Evolutionary conservation across 2,329 filamentous ascomycete species (phyloP).

Genomic region (Tolypocladium nubicola): DNA sequence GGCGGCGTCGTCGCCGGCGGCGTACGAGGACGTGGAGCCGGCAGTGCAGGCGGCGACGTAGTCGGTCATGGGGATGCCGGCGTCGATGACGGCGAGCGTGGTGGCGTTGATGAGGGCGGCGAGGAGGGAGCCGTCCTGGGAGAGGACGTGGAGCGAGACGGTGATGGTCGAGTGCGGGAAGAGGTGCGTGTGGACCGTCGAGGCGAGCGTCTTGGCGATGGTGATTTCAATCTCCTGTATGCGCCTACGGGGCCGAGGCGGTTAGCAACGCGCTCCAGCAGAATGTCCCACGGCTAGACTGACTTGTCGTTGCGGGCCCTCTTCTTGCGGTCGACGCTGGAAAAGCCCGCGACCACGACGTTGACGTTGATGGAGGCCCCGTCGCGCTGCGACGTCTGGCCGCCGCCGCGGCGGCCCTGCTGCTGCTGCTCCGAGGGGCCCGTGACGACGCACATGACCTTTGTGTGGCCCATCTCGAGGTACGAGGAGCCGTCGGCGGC

Average conservation of each 20-base stretch:
- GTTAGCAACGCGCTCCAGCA: neutral
- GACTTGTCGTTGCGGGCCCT: slow-evolving; percentile 69
- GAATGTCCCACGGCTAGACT: slow-evolving; percentile 12
- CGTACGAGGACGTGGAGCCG: slow-evolving; percentile 61
- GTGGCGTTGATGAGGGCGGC: slow-evolving; percentile 85
- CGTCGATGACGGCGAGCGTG: slow-evolving; percentile 85
- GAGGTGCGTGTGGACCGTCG: slow-evolving; percentile 72
- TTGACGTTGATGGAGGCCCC: slow-evolving; percentile 61
- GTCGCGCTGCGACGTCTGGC: slow-evolving; percentile 33
- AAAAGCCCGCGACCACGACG: slow-evolving; percentile 80
- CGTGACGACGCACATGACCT: slow-evolving; percentile 85
- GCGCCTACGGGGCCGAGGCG: slow-evolving; percentile 41
- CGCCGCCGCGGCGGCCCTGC: slow-evolving; percentile 23
- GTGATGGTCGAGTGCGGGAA: slow-evolving; percentile 82
- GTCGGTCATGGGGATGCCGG: slow-evolving; percentile 89
- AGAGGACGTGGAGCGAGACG: slow-evolving; percentile 77
- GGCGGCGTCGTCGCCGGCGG: slow-evolving; percentile 53
- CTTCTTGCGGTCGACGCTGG: slow-evolving; percentile 74
- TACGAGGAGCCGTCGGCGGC: slow-evolving; percentile 89
- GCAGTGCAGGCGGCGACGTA: slow-evolving; percentile 84
- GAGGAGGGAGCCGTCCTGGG: slow-evolving; percentile 81
- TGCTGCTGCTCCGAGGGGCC: slow-evolving; percentile 62
- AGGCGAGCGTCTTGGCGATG: slow-evolving; percentile 65
- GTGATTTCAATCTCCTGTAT: slow-evolving; percentile 72
- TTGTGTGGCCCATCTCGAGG: slow-evolving; percentile 94